Conservation (phyloP, 2,329 filamentous ascomycete genomes). For the Calonectria fujianensis region DNA sequence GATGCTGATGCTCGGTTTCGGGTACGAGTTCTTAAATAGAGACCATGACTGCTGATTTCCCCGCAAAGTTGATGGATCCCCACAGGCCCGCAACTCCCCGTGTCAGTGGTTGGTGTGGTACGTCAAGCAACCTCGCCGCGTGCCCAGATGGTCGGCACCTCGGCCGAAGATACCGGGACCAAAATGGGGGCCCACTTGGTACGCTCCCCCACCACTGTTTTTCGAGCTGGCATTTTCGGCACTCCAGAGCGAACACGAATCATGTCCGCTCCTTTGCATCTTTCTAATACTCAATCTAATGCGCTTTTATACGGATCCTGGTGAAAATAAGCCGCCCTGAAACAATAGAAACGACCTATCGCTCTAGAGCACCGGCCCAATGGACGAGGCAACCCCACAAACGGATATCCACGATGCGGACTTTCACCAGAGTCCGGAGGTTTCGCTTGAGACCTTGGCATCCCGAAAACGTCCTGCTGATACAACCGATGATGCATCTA, state of each 20-base stretch:
- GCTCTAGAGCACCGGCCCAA: neutral
- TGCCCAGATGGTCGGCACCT: neutral
- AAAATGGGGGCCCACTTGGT: neutral
- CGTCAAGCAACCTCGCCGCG: neutral
- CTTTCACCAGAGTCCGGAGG: neutral
- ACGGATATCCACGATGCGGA: conserved; percentile 3
- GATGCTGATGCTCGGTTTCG: conserved; percentile 8
- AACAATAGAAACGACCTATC: neutral
- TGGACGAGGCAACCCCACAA: conserved; percentile 32
- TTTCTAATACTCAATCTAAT: neutral
- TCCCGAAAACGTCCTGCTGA: conserved; percentile 32
- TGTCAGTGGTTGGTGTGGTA: neutral
- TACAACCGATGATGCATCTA: conserved; percentile 1
- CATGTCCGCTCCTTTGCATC: neutral
- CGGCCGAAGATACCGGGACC: conserved; percentile 14
- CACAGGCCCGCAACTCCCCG: conserved; percentile 9
- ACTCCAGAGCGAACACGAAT: neutral
- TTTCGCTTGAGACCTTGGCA: conserved; percentile 7
- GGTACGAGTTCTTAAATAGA: neutral
- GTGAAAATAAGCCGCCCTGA: neutral
- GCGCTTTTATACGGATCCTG: neutral
- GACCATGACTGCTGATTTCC: neutral
- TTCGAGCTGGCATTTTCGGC: conserved; percentile 5
- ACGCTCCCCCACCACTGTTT: neutral
- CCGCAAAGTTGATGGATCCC: conserved; percentile 1